Base-by-base conservation (phyloP, 2,329 filamentous ascomycete species). In the Colletotrichum higginsianum region DNA sequence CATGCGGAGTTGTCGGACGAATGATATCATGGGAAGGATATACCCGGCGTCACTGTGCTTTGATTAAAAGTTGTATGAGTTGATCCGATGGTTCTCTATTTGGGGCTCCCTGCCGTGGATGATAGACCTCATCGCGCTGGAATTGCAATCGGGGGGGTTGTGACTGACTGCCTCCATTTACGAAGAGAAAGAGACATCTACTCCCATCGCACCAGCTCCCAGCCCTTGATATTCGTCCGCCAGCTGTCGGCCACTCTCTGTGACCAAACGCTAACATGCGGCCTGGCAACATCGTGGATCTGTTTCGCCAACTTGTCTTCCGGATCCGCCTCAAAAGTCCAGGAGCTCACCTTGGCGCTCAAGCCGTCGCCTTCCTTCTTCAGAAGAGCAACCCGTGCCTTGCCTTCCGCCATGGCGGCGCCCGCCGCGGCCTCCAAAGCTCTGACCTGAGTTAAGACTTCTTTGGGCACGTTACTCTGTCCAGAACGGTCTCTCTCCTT, bases 401-500 rank as follows among this genome's bases (percentile, higher is more conserved):
- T 80, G 6, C 81, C 81, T n/a, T 81, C 75, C 46, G 77, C 78
- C n/a, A 82, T 75, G 4, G 77, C 76, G 5, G 74, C 73, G 4
- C 79, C 79, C 1, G 82, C 80, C 0, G 75, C 73, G 0, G 71
- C 46, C 9, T 79, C 79, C 46, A 85, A 67, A 1, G 74, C 73
- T 75, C 83, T 85, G 13, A 82, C 71, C 30, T 80, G 77, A 1
- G 78, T 38, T 13, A 81, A 73, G 1, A 81, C 76, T 1, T 84
- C 83, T 52, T 83, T 84, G 2, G 81, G 79, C 12, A 84, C 74
- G 13, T 77, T 79, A 57, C 78, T 83, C 72, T 80, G 80, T 1
- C 82, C 82, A 0, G 81, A 84, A 7, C 80, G 77, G 57, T 84
- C 82, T 5, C 81, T 78, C 55, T 82, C 81, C 70, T 81, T 84